These are phyloP conservation scores for Plasmodium vinckei DNA, from an alignment of 169 alveolate species.

Conservation along the genomic window DNA sequence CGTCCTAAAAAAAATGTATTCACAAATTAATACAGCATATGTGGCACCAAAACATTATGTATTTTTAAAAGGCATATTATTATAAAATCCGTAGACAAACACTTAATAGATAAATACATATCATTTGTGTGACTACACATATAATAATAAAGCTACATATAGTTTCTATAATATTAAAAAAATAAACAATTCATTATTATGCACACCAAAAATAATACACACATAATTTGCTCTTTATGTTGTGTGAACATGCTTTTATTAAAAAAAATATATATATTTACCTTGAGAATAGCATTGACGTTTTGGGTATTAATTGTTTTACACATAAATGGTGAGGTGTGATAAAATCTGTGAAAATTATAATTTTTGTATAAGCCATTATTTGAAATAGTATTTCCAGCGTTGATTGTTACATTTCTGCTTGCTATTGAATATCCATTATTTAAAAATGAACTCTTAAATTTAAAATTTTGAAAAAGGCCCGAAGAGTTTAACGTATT, in stretches of 20 bases:
- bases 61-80: too few species aligned
- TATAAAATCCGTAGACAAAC: too few species aligned
- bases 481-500: slow-evolving; percentile 55
- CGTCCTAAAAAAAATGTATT: slow-evolving; percentile 27
- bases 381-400: slow-evolving; percentile 1
- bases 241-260: too few species aligned
- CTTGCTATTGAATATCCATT: slow-evolving; percentile 49
- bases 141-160: too few species aligned
- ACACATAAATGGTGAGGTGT: slow-evolving; percentile 75
- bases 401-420: slow-evolving; percentile 32
- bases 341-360: slow-evolving; percentile 28
- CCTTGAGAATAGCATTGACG: slow-evolving; percentile 35
- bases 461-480: slow-evolving; percentile 69
- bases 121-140: too few species aligned
- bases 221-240: too few species aligned
- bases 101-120: too few species aligned
- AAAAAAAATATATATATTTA: not conserved
- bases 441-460: slow-evolving; percentile 60
- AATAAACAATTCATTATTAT: too few species aligned
- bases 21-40: too few species aligned
- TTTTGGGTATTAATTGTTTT: slow-evolving; percentile 37
- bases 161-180: too few species aligned
- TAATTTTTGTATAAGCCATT: slow-evolving; percentile 22
- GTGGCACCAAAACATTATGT: too few species aligned
- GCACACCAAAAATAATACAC: too few species aligned